Conservation (phyloP, 1,284 basidiomycete species). For the Papiliotrema laurentii region DNA sequence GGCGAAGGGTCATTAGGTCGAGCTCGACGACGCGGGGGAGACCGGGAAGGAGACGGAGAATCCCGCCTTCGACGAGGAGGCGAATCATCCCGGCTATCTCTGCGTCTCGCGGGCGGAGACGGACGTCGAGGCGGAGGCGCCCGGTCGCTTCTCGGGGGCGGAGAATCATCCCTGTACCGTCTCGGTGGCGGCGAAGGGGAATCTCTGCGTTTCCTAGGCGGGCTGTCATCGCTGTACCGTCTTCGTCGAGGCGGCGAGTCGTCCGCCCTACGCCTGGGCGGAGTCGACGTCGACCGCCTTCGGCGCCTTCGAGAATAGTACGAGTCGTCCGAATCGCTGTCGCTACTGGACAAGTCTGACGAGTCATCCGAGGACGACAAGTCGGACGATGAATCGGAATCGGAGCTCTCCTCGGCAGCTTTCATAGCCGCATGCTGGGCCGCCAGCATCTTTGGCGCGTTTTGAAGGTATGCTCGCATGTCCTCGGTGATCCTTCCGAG, state of each 20-base stretch:
- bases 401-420: constrained; percentile 51
- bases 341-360: constrained; percentile 48
- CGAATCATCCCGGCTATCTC: constrained; percentile 11
- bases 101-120: no score
- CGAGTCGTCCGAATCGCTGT: constrained; percentile 22
- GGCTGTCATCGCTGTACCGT: no score
- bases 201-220: not conserved
- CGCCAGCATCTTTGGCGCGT: constrained; percentile 84
- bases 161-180: constrained; percentile 8
- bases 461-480: constrained; percentile 94
- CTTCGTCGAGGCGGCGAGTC: no score
- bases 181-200: constrained; percentile 12
- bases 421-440: constrained; percentile 83
- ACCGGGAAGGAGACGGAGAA: constrained; percentile 9
- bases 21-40: constrained; percentile 17
- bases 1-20: constrained; percentile 6
- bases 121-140: no score
- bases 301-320: constrained; percentile 14
- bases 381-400: constrained; percentile 50
- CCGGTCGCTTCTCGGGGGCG: constrained; percentile 21
- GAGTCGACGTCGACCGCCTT: constrained; percentile 7
- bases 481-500: constrained; percentile 87
- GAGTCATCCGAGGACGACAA: constrained; percentile 9
- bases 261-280: constrained; percentile 4
- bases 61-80: constrained; percentile 7